Evolutionary conservation across 805 yeast genomes (phyloP), one percentile per base, ranked within the genome.

Genomic region (Nakazawaea pomicola): DNA sequence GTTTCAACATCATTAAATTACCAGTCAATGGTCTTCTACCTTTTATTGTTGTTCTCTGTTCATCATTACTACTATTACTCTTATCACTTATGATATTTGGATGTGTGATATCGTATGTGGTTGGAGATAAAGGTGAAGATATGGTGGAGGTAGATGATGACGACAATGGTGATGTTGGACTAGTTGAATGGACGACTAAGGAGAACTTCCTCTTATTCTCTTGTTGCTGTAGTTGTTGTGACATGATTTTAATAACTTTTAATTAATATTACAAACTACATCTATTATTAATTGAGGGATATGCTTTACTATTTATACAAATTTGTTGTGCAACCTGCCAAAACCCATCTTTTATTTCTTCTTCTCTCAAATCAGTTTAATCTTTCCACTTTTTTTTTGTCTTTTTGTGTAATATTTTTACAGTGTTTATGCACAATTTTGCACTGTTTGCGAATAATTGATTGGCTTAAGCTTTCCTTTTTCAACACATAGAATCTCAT

Each of bases 1-100:
- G 33, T 19, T 31, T 25, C 16, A 41, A 15, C 41, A 41, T 31
- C 44, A 41, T 41, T 17, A 41, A 21, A 27, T 33, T 41, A 3
- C 44, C 44, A 6, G 40, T 32, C 29, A 30, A 27, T 2, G 44
- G 44, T 19, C 36, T 29, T 5, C 44, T 19, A 11, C 44, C 44
- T 18, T 24, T 18, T 7, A 27, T 17, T 5, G 15, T n/a, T 21
- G 15, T 30, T 19, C 18, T 24, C 18, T 18, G 6, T 3, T 12
- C 19, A 23, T 6, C 16, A 4, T 19, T 16, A 16, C 12, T 12
- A 12, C 17, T 11, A 23, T 19, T 11, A 23, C 10, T 16, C 9
- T 23, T 27, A 14, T 20, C 10, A 23, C 10, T 7, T 10, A 10
- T 23, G 10, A 23, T 10, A 8, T 23, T 16, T 7, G 39, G 44